These are phyloP conservation scores for Xylaria sp. DNA, from an alignment of 2,329 filamentous ascomycete genomes.

Conservation along the genomic window DNA sequence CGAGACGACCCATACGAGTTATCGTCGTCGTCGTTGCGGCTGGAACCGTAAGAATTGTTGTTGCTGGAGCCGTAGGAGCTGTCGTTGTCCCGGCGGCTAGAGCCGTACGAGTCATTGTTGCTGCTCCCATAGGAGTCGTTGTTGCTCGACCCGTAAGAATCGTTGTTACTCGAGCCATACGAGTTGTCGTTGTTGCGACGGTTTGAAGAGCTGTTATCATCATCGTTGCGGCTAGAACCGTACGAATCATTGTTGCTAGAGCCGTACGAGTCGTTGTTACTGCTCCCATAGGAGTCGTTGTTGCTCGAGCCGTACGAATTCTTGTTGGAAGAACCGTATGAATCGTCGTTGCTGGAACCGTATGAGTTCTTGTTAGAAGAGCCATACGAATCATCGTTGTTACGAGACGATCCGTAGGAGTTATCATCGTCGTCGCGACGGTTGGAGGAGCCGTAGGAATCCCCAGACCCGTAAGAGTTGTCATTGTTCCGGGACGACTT, in stretches of 20 bases:
- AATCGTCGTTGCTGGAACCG: slow-evolving; percentile 32
- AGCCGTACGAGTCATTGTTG: slow-evolving; percentile 42
- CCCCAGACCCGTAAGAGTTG: slow-evolving; percentile 9
- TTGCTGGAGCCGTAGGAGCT: slow-evolving; percentile 16
- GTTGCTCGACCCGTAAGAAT: slow-evolving; percentile 21
- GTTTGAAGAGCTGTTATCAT: not conserved
- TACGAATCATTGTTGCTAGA: slow-evolving; percentile 24
- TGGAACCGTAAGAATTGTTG: slow-evolving; percentile 22
- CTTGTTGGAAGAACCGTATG: slow-evolving; percentile 19
- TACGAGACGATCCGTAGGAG: slow-evolving; percentile 35
- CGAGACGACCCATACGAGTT: too few relatives aligned
- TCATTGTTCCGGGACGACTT: slow-evolving; percentile 27
- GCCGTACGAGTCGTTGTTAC: slow-evolving; percentile 33
- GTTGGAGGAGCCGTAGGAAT: slow-evolving; percentile 38
- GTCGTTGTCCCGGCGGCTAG: slow-evolving; percentile 1
- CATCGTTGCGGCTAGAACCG: slow-evolving; percentile 17
- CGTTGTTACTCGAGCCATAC: slow-evolving; percentile 18
- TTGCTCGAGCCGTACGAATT: slow-evolving; percentile 29
- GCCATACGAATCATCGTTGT: slow-evolving; percentile 28
- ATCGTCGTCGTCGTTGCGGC: too few relatives aligned
- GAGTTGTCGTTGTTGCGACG: slow-evolving; percentile 4
- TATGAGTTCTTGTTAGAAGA: slow-evolving; percentile 27
- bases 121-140: slow-evolving; percentile 30
- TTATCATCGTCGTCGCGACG: slow-evolving; percentile 23
- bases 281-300: slow-evolving; percentile 36